These are phyloP conservation scores for Ustilago bromivora DNA, from an alignment of 1,284 basidiomycete genomes.

Conservation along the genomic window DNA sequence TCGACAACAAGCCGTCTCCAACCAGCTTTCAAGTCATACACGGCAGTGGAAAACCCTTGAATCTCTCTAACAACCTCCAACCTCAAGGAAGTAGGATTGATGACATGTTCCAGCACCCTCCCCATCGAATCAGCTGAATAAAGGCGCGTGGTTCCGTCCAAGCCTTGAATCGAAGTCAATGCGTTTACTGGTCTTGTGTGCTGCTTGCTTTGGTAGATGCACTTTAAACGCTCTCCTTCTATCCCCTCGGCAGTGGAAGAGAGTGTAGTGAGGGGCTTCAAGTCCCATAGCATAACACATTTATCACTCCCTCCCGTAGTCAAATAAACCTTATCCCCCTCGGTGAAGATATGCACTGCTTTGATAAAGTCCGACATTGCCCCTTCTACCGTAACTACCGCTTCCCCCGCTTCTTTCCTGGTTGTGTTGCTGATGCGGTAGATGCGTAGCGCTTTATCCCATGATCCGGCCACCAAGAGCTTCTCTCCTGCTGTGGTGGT, in stretches of 20 bases:
- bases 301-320: conserved; percentile 49
- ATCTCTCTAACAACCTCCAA: conserved; percentile 34
- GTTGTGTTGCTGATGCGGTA: conserved; percentile 9
- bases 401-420: neutral
- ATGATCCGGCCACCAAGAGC: conserved; percentile 39
- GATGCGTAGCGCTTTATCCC: conserved; percentile 39
- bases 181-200: conserved; percentile 51
- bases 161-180: conserved; percentile 8
- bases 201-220: conserved; percentile 17
- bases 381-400: conserved; percentile 3
- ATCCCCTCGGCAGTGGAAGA: neutral
- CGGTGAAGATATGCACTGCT: conserved; percentile 25
- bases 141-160: conserved; percentile 17
- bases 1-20: conserved; percentile 27
- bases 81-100: conserved; percentile 9
- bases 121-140: conserved; percentile 56
- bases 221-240: neutral
- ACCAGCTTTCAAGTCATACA: conserved; percentile 30
- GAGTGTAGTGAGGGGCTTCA: neutral
- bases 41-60: conserved; percentile 29
- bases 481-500: neutral
- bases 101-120: conserved; percentile 33
- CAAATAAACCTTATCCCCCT: conserved; percentile 9
- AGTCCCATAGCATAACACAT: conserved; percentile 33
- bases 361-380: conserved; percentile 57